A percentile compares a stretch with the other conserved stretches of the same genome.
These are phyloP conservation scores for Metschnikowia rubicola DNA, from an alignment of 805 yeast genomes.

Conservation along the genomic window DNA sequence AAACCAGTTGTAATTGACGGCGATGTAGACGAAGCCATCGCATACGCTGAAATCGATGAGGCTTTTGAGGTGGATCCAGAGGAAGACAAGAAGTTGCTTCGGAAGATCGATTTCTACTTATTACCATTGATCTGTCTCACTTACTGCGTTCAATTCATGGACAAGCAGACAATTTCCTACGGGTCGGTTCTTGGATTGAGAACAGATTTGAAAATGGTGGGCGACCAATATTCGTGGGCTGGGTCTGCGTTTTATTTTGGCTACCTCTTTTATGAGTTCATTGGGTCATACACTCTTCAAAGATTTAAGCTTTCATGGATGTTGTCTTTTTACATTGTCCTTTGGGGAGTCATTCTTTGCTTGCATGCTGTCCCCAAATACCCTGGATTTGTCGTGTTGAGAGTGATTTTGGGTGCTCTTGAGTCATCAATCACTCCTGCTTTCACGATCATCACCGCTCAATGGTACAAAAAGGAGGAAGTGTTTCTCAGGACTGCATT, in stretches of 20 bases:
- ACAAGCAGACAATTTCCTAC: slow-evolving; percentile 49
- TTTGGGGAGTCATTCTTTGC: slow-evolving; percentile 13
- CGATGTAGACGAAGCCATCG: slow-evolving; percentile 43
- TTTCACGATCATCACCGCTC: slow-evolving; percentile 43
- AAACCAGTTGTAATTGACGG: slow-evolving; percentile 25
- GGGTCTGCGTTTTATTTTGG: slow-evolving; percentile 20
- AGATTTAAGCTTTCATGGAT: slow-evolving; percentile 4
- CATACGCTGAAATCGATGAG: slow-evolving; percentile 31
- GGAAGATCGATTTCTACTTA: slow-evolving; percentile 38
- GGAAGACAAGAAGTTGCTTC: slow-evolving; percentile 29
- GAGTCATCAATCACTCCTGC: slow-evolving; percentile 12
- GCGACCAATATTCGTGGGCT: slow-evolving; percentile 28
- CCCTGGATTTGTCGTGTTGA: slow-evolving; percentile 11
- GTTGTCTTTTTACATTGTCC: slow-evolving; percentile 6
- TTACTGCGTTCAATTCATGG: slow-evolving; percentile 52
- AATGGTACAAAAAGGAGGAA: slow-evolving; percentile 49
- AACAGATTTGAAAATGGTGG: slow-evolving; percentile 32
- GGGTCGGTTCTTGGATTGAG: slow-evolving; percentile 53
- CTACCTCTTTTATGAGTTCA: slow-evolving; percentile 11
- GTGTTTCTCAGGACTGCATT: slow-evolving; percentile 30
- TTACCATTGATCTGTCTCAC: slow-evolving; percentile 47
- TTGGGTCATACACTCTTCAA: slow-evolving; percentile 8
- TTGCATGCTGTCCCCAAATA: slow-evolving; percentile 9
- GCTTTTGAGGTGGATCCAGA: slow-evolving; percentile 26
- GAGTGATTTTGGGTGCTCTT: slow-evolving; percentile 11